Evolutionary conservation across 768 basidiomycete genomes (phyloP).

Genomic region (Pleurotus djamor): DNA sequence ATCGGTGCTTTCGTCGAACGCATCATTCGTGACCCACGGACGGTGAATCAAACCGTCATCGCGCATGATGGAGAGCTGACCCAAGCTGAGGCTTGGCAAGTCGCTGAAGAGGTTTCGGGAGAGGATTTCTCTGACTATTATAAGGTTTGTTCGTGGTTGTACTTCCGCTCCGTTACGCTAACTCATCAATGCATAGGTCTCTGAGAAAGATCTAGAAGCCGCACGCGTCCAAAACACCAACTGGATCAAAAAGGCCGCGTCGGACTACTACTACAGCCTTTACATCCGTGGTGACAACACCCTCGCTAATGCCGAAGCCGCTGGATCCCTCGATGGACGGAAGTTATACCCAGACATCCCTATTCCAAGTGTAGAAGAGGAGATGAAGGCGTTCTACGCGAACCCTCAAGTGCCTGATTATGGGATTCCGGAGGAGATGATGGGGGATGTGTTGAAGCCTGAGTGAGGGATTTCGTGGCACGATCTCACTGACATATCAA

Average conservation of each 20-base stretch:
- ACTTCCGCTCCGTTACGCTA: no score
- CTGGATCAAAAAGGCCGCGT: not conserved
- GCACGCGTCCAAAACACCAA: not conserved
- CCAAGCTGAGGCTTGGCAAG: not conserved
- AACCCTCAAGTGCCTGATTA: not conserved
- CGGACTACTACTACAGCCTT: not conserved
- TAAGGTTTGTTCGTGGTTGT: not conserved
- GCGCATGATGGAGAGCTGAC: not conserved
- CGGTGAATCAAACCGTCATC: not conserved
- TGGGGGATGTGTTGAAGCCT: not conserved
- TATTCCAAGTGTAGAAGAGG: not conserved
- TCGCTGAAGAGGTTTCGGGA: not conserved
- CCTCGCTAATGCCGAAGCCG: not conserved
- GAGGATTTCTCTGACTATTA: not conserved
- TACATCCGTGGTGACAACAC: not conserved
- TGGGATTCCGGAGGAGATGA: not conserved
- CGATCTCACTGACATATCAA: no score
- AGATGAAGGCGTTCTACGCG: not conserved
- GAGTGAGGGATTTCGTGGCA: no score
- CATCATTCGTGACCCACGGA: not conserved
- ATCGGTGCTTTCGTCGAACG: not conserved
- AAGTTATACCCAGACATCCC: not conserved
- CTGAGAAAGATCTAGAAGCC: not conserved
- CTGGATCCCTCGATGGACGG: not conserved
- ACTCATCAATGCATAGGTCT: not conserved